A percentile compares a stretch with the other conserved stretches of the same genome.
Conservation (phyloP, 2,329 filamentous ascomycete genomes). For the Colletotrichum caudatum region DNA sequence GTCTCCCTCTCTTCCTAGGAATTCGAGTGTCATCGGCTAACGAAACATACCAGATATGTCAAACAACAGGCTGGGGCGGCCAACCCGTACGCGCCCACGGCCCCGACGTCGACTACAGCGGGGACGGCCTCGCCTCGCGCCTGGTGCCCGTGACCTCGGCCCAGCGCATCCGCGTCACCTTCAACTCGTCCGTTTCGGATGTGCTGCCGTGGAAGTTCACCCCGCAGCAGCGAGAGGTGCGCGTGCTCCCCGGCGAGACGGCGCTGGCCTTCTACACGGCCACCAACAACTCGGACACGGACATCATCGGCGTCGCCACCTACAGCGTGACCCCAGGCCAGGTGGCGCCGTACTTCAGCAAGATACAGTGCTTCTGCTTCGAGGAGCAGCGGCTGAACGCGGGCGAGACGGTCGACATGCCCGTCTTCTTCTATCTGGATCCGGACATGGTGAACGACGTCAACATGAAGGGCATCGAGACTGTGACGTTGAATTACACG, state of each 20-base stretch:
- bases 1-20: background rate
- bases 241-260: conserved; percentile 94
- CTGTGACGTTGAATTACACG: conserved; percentile 95
- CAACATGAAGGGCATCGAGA: conserved; percentile 94
- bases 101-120: conserved; percentile 57
- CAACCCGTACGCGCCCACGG: conserved; percentile 87
- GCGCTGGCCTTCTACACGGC: conserved; percentile 98
- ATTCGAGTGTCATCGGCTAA: conserved; percentile 19
- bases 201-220: conserved; percentile 97
- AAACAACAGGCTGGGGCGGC: conserved; percentile 90
- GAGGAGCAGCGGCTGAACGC: conserved; percentile 95
- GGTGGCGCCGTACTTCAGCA: conserved; percentile 97
- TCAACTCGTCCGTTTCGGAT: conserved; percentile 95
- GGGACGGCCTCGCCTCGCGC: conserved; percentile 77
- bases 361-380: conserved; percentile 99
- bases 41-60: conserved; percentile 72
- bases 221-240: conserved; percentile 95
- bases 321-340: conserved; percentile 97
- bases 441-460: conserved; percentile 93
- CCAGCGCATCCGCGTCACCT: conserved; percentile 92
- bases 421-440: conserved; percentile 99
- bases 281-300: conserved; percentile 87
- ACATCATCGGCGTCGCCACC: conserved; percentile 98
- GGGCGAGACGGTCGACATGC: conserved; percentile 98
- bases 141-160: conserved; percentile 84